phyloP scores from a whole-genome alignment of 495 filamentous ascomycete genomes.

The Podospora didyma region DNA sequence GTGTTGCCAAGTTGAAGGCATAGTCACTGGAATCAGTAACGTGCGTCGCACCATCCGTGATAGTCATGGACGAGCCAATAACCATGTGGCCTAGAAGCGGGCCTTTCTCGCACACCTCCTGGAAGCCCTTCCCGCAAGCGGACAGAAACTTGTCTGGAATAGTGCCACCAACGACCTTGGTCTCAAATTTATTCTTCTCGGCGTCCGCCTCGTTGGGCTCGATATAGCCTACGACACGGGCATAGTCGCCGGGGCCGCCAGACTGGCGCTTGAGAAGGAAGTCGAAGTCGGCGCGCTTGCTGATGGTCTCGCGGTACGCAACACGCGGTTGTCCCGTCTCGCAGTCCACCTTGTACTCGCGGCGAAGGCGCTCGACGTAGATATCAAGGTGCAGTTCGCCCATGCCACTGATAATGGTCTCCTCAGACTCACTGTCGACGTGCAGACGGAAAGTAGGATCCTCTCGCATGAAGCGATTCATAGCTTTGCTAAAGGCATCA shows the following conservation, averaged over 20 bases:
- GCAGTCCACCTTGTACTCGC: slow-evolving; percentile 95
- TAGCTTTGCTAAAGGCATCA: slow-evolving; percentile 95
- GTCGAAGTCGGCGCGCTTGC: slow-evolving; percentile 73
- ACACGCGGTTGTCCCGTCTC: slow-evolving; percentile 95
- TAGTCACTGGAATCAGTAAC: slow-evolving; percentile 98
- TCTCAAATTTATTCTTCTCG: slow-evolving; percentile 78
- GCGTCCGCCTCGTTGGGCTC: slow-evolving; percentile 70
- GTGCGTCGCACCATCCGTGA: slow-evolving; percentile 97
- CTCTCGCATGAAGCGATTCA: slow-evolving; percentile 97
- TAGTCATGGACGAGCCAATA: slow-evolving; percentile 81
- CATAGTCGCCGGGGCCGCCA: slow-evolving; percentile 93
- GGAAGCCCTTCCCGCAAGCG: slow-evolving; percentile 95
- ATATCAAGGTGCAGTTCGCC: slow-evolving; percentile 96
- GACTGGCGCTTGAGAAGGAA: slow-evolving; percentile 94
- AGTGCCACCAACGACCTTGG: slow-evolving; percentile 79
- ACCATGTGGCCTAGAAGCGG: slow-evolving; percentile 92
- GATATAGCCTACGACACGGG: slow-evolving; percentile 88
- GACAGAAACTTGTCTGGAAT: slow-evolving; percentile 96
- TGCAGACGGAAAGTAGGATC: slow-evolving; percentile 97
- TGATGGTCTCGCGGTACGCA: slow-evolving; percentile 94
- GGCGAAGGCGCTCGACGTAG: slow-evolving; percentile 96
- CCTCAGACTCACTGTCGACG: slow-evolving; percentile 82
- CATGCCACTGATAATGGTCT: slow-evolving; percentile 99
- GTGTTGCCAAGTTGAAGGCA: slow-evolving; percentile 95
- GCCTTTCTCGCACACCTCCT: slow-evolving; percentile 77